Evolutionary conservation across 2,329 filamentous ascomycete genomes (phyloP), one percentile per base, ranked within the genome.

Genomic region (Orbilia blumenaviensis): DNA sequence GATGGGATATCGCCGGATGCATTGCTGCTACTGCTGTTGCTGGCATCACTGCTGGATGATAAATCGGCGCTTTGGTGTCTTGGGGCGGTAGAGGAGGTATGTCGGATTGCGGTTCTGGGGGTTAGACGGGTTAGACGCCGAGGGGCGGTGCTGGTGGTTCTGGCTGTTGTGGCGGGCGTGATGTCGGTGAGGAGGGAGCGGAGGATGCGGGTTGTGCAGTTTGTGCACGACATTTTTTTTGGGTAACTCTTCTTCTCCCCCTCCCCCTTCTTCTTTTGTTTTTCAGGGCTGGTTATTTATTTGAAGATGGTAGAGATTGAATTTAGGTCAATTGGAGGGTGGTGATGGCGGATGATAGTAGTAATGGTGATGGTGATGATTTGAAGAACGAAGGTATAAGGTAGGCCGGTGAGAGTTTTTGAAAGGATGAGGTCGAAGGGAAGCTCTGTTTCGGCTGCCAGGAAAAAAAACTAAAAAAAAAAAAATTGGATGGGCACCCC

Each of bases 141-240:
- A 32, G 56, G 23, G 34, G 41, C 8, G 3, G 44, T 54, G 34
- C 1, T 23, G 12, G 21, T 32, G 34, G 56, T n/a, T n/a, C n/a
- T 60, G n/a, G 41, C 46, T 10, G 32, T 48, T 18, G 71, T 29
- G 42, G 62, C 52, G 18, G 66, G 16, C 10, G 61, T n/a, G 63
- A 58, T 58, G 63, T 76, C 64, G 27, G 58, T 50, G 10, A 56
- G 23, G 60, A 76, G 48, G 14, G 64, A 54, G 48, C 72, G 72
- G 34, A 76, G 56, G 58, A 76, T 29, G 60, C 72, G 72, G 64
- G 64, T 66, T 27, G 56, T 76, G 64, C 56, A 64, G 25, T 66
- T 41, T 9, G 72, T 52, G 60, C 58, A 69, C 32, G 46, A 61
- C 72, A 76, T 76, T 58, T 34, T 75, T 54, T n/a, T n/a, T n/a